Evolutionary conservation across 2,329 filamentous ascomycete genomes (phyloP), one percentile per base, ranked within the genome.

Genomic region (Ascosphaera pollenicola): DNA sequence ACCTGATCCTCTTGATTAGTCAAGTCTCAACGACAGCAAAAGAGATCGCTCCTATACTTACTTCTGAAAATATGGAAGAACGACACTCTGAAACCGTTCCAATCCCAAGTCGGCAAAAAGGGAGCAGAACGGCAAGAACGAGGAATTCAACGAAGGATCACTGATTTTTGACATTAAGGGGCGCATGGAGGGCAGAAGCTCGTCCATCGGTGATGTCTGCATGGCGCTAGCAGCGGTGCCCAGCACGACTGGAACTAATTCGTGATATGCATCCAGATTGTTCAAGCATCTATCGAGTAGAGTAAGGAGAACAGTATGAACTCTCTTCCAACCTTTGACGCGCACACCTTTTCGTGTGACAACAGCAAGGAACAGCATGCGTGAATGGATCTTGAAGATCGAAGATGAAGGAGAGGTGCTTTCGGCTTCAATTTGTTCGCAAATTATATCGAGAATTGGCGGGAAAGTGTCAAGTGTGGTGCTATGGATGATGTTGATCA

Each of bases 71-170:
- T 80, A 75, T 30, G 73, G 76, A 6, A 85, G 64, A 24, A 92
- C 68, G n/a, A 94, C 63, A 45, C 73, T 75, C 40, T 74, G 70
- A 51, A 95, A 98, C 31, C 80, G 70, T 39, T 76, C 70, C 2
- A 68, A 54, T 36, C 84, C 75, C 28, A 91, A 63, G 40, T 82
- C 70, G 0, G 81, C 76, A 47, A 89, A 75, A 39, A 81, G 75
- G 11, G 77, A 76, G 56, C 83, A 94, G 55, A 95, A 93, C 0
- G 75, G 69, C 35, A 95, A 68, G 54, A 93, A 95, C 62, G 75
- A 77, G 39, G 59, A 59, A 49, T 76, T 70, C 49, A 85, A 67
- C 1, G 68, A 66, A 35, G 78, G 72, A 39, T 69, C 68, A 3
- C 70, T 73, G 37, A 92, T 60, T 3, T 63, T 61, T 26, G 76